Conservation (phyloP, 2,329 filamentous ascomycete species). For the Fusarium luffae region DNA sequence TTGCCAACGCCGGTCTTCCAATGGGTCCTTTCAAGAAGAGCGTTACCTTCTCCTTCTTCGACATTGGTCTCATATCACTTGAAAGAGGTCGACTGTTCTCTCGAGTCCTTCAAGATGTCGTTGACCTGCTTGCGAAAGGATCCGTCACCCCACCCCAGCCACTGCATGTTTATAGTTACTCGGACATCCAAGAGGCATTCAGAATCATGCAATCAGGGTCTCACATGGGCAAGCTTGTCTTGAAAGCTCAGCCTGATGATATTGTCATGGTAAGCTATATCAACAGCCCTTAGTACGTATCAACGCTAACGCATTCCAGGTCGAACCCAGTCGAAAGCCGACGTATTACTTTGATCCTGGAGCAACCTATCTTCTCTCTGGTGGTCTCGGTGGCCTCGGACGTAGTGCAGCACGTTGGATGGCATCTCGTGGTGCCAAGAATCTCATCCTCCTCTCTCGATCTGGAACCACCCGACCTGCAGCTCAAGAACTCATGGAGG, state of each 20-base stretch:
- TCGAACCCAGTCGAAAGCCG: background rate
- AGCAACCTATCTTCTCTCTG: background rate
- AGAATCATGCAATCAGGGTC: conserved; percentile 4
- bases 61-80: conserved; percentile 14
- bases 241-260: background rate
- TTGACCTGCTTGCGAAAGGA: background rate
- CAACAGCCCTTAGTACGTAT: too few relatives aligned
- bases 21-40: conserved; percentile 51
- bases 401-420: background rate
- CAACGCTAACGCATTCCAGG: conserved; percentile 30
- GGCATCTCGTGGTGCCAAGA: background rate
- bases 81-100: background rate
- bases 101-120: conserved; percentile 1
- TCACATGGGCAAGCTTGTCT: background rate
- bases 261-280: background rate
- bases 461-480: background rate
- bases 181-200: conserved; percentile 5
- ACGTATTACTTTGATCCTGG: conserved; percentile 39
- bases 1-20: conserved; percentile 14
- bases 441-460: background rate
- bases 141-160: background rate
- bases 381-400: background rate
- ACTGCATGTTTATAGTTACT: background rate
- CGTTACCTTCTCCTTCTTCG: conserved; percentile 27
- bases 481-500: conserved; percentile 1